A percentile compares a stretch with the other conserved stretches of the same genome.
Conservation (phyloP, 2,329 filamentous ascomycete species). For the Westerdykella sp. region DNA sequence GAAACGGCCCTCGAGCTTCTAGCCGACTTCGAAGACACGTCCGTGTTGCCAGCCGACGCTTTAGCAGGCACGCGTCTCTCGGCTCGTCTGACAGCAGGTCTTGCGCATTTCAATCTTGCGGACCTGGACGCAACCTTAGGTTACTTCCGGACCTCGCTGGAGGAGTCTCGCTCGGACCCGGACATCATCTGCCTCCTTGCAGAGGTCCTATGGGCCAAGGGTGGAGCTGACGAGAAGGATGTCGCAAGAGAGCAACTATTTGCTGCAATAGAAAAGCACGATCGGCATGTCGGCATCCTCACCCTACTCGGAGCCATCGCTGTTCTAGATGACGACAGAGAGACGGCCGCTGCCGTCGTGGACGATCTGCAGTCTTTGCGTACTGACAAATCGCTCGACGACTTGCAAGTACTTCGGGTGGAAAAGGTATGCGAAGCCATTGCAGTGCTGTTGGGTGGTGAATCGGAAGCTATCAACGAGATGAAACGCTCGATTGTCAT, state of each 20-base stretch:
- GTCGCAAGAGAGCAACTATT: constrained; percentile 76
- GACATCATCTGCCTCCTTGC: constrained; percentile 83
- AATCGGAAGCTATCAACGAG: constrained; percentile 54
- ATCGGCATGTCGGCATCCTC: constrained; percentile 72
- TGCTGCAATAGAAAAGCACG: constrained; percentile 65
- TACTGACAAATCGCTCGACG: constrained; percentile 57
- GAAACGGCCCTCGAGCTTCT: constrained; percentile 75
- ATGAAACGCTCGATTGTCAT: constrained; percentile 74
- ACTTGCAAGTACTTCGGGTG: constrained; percentile 61
- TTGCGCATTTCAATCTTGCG: constrained; percentile 69
- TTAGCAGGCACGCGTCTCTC: constrained; percentile 70
- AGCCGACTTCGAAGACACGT: constrained; percentile 54
- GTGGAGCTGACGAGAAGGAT: constrained; percentile 64
- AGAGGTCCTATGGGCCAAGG: constrained; percentile 89
- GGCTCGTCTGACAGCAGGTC: constrained; percentile 75
- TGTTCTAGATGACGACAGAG: constrained; percentile 69
- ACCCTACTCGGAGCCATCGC: constrained; percentile 79
- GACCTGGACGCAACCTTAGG: constrained; percentile 63
- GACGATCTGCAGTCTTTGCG: constrained; percentile 70
- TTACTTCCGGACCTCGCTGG: constrained; percentile 73
- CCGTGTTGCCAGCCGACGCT: constrained; percentile 56
- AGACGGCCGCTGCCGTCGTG: constrained; percentile 72
- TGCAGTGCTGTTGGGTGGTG: constrained; percentile 49
- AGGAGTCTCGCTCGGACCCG: constrained; percentile 68
- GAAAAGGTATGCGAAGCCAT: constrained; percentile 71